These are phyloP conservation scores for Trichoderma sp. DNA, from an alignment of 2,329 filamentous ascomycete species.

Conservation along the genomic window DNA sequence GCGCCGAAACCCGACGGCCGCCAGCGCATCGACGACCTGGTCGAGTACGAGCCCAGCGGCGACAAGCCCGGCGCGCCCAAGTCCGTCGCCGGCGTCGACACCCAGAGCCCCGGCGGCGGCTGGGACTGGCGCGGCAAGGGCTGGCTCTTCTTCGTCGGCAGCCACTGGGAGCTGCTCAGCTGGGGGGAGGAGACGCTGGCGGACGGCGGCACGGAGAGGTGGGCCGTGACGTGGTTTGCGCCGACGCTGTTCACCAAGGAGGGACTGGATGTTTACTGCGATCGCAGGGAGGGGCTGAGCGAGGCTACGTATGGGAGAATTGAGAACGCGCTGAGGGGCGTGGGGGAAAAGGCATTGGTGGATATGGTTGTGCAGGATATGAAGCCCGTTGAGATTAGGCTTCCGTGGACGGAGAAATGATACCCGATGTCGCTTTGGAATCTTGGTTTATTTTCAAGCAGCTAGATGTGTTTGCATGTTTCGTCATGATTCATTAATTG, in stretches of 20 bases:
- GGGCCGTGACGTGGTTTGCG: slow-evolving; percentile 82
- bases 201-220: slow-evolving; percentile 50
- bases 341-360: slow-evolving; percentile 54
- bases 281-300: slow-evolving; percentile 57
- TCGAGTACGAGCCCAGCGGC: slow-evolving; percentile 62
- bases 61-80: slow-evolving; percentile 49
- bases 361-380: slow-evolving; percentile 48
- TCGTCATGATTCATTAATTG: slow-evolving; percentile 7
- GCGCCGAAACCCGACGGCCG: slow-evolving; percentile 37
- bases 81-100: slow-evolving; percentile 64
- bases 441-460: background rate
- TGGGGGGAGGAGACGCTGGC: slow-evolving; percentile 57
- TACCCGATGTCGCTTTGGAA: background rate
- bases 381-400: slow-evolving; percentile 47
- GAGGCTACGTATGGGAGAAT: slow-evolving; percentile 56
- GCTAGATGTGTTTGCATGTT: background rate
- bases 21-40: slow-evolving; percentile 64
- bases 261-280: slow-evolving; percentile 74
- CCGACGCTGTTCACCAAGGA: slow-evolving; percentile 80
- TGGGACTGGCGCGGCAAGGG: slow-evolving; percentile 81
- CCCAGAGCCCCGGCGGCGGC: slow-evolving; percentile 37
- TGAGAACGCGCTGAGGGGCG: slow-evolving; percentile 44
- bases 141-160: slow-evolving; percentile 66
- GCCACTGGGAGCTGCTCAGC: slow-evolving; percentile 78
- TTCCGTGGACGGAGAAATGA: slow-evolving; percentile 46